Conservation (phyloP, 1,284 basidiomycete species). For the Phenoliferia sp. region DNA sequence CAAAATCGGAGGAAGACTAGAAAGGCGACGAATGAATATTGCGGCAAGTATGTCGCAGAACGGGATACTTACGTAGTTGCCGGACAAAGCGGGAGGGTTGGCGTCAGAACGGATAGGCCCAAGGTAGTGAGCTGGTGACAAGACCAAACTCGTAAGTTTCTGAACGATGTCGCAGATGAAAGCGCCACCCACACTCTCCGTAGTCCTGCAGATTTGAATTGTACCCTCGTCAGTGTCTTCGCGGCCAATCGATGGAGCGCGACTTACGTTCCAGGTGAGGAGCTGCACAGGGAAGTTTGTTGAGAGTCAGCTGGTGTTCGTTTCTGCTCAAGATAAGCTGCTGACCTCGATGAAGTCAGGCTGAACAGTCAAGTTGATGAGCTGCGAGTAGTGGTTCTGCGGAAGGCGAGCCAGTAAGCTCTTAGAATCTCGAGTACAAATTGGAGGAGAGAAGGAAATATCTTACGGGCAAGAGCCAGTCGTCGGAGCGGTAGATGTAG, state of each 20-base stretch:
- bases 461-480: background rate
- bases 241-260: background rate
- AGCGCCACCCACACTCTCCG: background rate
- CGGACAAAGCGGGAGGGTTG: background rate
- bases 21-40: background rate
- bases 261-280: background rate
- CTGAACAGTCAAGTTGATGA: background rate
- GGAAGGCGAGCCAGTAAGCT: too few relatives aligned
- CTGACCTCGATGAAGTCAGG: background rate
- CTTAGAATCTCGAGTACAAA: too few relatives aligned
- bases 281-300: background rate
- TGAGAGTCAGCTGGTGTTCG: too few relatives aligned
- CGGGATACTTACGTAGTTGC: background rate
- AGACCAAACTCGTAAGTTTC: background rate
- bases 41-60: too few relatives aligned
- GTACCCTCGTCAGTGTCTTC: background rate
- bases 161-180: too few relatives aligned
- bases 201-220: background rate
- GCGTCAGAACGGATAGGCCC: background rate
- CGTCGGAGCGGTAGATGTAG: background rate
- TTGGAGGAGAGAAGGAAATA: too few relatives aligned
- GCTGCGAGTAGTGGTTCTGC: background rate
- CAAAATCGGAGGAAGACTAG: background rate
- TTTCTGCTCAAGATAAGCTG: background rate
- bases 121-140: background rate